phyloP scores from a whole-genome alignment of 2,329 filamentous ascomycete genomes.

The Orbilia oligospora region DNA sequence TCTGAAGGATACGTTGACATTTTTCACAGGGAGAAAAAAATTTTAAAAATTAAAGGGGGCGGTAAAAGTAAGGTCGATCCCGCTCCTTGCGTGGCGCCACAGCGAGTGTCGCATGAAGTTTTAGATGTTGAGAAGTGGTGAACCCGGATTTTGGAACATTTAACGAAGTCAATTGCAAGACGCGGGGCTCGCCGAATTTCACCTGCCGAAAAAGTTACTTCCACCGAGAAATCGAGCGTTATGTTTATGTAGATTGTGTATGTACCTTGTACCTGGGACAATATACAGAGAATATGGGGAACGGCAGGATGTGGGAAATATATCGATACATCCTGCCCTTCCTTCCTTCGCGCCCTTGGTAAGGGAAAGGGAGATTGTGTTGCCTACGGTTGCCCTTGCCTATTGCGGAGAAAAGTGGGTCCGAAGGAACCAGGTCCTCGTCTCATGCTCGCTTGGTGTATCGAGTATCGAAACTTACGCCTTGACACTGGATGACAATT shows the following conservation, averaged over 20 bases:
- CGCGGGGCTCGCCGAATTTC: slow-evolving; percentile 32
- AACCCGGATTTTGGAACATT: slow-evolving; percentile 21
- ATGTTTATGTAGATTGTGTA: slow-evolving; percentile 18
- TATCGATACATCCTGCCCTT: slow-evolving; percentile 33
- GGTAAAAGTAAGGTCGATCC: slow-evolving; percentile 11
- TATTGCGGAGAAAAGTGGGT: slow-evolving; percentile 19
- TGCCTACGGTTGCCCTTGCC: slow-evolving; percentile 50
- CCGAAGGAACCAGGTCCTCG: neutral
- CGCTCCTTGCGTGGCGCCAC: slow-evolving; percentile 26
- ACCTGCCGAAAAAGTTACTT: slow-evolving; percentile 44
- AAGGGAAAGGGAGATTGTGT: slow-evolving; percentile 17
- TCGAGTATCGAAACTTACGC: slow-evolving; percentile 32
- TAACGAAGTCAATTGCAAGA: neutral
- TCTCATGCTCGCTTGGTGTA: slow-evolving; percentile 27
- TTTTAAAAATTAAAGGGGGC: slow-evolving; percentile 1
- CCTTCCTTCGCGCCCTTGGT: slow-evolving; percentile 24
- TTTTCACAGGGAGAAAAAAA: too few species aligned
- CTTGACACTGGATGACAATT: slow-evolving; percentile 37
- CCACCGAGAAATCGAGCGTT: slow-evolving; percentile 2
- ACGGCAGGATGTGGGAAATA: slow-evolving; percentile 30
- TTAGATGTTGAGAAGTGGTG: slow-evolving; percentile 31
- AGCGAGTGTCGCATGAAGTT: slow-evolving; percentile 49
- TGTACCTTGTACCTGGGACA: slow-evolving; percentile 37
- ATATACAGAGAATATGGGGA: slow-evolving; percentile 21
- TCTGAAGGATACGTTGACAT: slow-evolving; percentile 4